These are phyloP conservation scores for Protomyces lactucae-debilis DNA, from an alignment of 1,139 yeast genomes.

Conservation along the genomic window DNA sequence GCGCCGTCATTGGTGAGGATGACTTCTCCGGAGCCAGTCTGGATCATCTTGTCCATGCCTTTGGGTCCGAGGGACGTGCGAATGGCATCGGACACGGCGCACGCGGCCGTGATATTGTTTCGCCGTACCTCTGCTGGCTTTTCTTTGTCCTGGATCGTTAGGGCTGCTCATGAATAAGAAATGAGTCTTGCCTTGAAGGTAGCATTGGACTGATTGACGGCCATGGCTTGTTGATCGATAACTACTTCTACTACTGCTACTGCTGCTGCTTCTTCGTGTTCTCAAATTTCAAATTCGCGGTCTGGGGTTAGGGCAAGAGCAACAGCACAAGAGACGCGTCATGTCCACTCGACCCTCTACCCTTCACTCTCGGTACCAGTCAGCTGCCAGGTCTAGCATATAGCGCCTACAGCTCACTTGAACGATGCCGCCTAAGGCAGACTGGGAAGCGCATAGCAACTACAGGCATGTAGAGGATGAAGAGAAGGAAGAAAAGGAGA, in stretches of 20 bases:
- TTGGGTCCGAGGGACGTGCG: conserved; percentile 97
- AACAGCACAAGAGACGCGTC: background rate
- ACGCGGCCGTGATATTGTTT: conserved; percentile 80
- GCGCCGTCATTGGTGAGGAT: conserved; percentile 98
- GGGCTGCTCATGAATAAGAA: background rate
- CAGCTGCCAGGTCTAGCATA: no score
- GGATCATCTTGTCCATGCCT: conserved; percentile 99
- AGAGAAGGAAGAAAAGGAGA: conserved; percentile 61
- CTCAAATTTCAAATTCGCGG: background rate
- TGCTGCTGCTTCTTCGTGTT: no score
- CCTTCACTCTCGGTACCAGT: no score
- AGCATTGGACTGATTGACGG: conserved; percentile 14
- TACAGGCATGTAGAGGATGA: conserved; percentile 17
- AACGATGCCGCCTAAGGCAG: conserved; percentile 75
- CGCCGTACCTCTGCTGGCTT: conserved; percentile 96
- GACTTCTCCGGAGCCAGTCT: conserved; percentile 85
- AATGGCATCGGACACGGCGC: conserved; percentile 94
- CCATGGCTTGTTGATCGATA: background rate
- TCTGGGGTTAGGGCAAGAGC: background rate
- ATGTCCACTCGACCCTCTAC: background rate
- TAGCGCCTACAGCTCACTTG: no score
- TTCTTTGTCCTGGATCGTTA: conserved; percentile 74
- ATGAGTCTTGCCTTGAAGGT: conserved; percentile 6
- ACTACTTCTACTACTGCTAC: no score
- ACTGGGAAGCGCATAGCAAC: conserved; percentile 89